Base-by-base conservation (phyloP, 805 yeast species). In the Starmera amethionina region DNA sequence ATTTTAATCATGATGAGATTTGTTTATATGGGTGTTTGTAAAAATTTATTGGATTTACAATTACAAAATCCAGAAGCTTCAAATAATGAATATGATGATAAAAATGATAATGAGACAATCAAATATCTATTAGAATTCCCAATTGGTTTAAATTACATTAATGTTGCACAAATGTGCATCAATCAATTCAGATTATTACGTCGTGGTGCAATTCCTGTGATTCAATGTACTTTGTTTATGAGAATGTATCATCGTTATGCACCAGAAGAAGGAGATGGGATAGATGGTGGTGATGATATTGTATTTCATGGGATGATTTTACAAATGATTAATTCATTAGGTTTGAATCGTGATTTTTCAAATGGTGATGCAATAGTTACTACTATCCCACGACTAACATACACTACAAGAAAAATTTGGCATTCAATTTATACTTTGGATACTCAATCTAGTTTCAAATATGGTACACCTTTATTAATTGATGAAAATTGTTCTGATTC, bases 381-480 rank as follows among this genome's bases (percentile, higher is more conserved):
- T 19, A 36, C 52, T 42, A 36, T 62, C 51, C 40, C 41, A 50
- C 43, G 51, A 12, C 34, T 51, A n/a, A 63, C 67, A 25, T 72
- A 74, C 45, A 49, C 77, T 4, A 67, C 75, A 66, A 64, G 85
- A 49, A 77, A 75, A 47, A 65, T 77, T 5, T 79, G 85, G 85
- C 70, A 67, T 51, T 59, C 63, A 25, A 55, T 79, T 34, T 58
- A 73, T 11, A 48, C 69, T 1, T 43, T 62, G 34, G 85, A 79
- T 49, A 45, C 64, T 2, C 58, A 61, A 38, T 72, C 70, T 40
- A 65, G 73, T 15, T 58, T 65, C 42, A 59, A 64, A 7, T 60
- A 68, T 40, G 85, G 85, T 1, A 64, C 64, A 16, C 72, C 77
- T 0, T 51, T 68, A 19, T 45, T 62, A 10, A 65, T 70, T 14